These are phyloP conservation scores for Phytophthora cryptogea DNA, from an alignment of 352 stramenopile genomes.

Conservation along the genomic window DNA sequence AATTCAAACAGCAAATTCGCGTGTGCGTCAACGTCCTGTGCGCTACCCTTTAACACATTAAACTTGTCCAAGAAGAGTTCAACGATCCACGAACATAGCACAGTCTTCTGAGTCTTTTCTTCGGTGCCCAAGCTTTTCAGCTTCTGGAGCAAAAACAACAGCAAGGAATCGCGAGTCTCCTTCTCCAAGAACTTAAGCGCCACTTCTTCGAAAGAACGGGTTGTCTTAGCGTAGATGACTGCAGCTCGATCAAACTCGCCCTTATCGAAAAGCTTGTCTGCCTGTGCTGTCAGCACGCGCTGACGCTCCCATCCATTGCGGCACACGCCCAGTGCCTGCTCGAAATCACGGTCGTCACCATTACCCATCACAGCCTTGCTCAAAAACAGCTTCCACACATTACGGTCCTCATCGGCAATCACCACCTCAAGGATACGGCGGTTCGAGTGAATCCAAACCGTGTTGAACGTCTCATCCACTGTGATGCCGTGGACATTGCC, in stretches of 20 bases:
- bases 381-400: conserved; percentile 93
- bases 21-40: conserved; percentile 85
- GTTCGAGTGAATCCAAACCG: conserved; percentile 84
- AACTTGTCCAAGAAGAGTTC: conserved; percentile 94
- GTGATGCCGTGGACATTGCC: conserved; percentile 68
- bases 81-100: conserved; percentile 93
- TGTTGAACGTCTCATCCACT: conserved; percentile 81
- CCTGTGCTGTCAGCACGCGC: conserved; percentile 86
- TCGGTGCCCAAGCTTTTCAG: conserved; percentile 78
- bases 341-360: conserved; percentile 86
- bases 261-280: conserved; percentile 91
- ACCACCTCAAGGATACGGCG: conserved; percentile 80
- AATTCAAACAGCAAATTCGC: conserved; percentile 91
- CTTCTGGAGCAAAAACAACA: conserved; percentile 90
- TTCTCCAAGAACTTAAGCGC: conserved; percentile 92
- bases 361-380: conserved; percentile 81
- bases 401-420: conserved; percentile 88
- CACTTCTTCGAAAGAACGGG: conserved; percentile 90
- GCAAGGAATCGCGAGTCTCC: conserved; percentile 77
- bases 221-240: conserved; percentile 90
- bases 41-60: conserved; percentile 81
- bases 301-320: conserved; percentile 83
- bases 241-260: conserved; percentile 87
- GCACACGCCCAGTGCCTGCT: conserved; percentile 85
- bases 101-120: conserved; percentile 92